Evolutionary conservation across 2,329 filamentous ascomycete species (phyloP).

Genomic region (Alternaria tenuissima): DNA sequence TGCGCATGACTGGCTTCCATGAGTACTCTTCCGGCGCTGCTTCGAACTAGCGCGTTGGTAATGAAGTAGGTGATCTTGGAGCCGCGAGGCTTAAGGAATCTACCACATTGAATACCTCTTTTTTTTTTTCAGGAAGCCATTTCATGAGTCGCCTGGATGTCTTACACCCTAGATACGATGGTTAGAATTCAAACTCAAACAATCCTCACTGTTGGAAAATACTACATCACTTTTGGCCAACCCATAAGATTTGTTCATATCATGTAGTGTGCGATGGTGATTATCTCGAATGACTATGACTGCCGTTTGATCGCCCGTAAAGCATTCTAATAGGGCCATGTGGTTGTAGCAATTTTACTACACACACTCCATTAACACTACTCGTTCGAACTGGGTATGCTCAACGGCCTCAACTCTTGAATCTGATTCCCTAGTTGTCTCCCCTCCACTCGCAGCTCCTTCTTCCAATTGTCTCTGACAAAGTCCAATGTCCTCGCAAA

Average conservation of each 20-base stretch:
- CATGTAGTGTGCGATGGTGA: neutral
- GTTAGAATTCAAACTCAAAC: neutral
- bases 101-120: neutral
- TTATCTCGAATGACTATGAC: neutral
- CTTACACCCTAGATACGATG: neutral
- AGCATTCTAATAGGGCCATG: neutral
- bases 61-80: no score
- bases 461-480: conserved; percentile 49
- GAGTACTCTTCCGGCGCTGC: neutral
- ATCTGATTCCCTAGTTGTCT: conserved; percentile 22
- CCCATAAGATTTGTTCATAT: neutral
- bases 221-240: neutral
- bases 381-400: conserved; percentile 23
- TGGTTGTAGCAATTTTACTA: neutral
- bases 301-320: neutral
- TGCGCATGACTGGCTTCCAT: neutral
- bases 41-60: neutral
- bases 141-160: neutral
- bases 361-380: neutral
- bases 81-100: no score
- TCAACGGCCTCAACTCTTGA: conserved; percentile 29
- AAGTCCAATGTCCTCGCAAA: conserved; percentile 49
- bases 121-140: neutral
- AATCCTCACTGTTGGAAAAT: neutral
- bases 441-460: conserved; percentile 25